phyloP scores from a whole-genome alignment of 306 rosid genomes.

The Vigna angularis region DNA sequence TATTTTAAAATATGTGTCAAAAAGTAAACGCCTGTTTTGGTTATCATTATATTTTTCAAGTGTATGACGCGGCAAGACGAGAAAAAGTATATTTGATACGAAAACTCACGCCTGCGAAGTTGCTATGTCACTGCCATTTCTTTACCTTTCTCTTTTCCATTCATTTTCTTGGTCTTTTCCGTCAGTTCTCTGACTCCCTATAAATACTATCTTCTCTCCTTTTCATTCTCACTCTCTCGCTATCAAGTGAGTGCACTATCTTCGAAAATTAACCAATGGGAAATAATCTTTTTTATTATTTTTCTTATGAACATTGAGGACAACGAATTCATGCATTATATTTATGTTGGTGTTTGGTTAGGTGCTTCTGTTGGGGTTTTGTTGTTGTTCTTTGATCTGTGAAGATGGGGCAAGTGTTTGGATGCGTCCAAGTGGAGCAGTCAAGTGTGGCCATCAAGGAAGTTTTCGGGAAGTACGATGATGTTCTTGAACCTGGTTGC shows the following conservation, averaged over 20 bases:
- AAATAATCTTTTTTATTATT: background rate
- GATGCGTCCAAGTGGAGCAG: constrained; percentile 76
- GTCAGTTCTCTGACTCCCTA: background rate
- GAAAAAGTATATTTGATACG: background rate
- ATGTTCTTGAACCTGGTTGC: constrained; percentile 85
- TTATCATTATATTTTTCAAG: too few species aligned
- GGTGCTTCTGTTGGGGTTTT: background rate
- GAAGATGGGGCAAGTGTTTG: constrained; percentile 46
- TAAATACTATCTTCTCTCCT: background rate
- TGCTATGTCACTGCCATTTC: background rate
- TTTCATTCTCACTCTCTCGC: background rate
- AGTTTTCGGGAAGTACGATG: constrained; percentile 70
- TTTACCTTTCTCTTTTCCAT: background rate
- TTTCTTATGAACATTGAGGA: background rate
- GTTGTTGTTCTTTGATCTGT: background rate
- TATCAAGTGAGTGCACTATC: background rate
- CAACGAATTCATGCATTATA: background rate
- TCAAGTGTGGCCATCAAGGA: constrained; percentile 75
- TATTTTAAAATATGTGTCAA: too few species aligned
- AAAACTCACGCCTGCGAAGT: background rate
- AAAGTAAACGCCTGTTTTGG: too few species aligned
- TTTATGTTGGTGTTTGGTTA: background rate
- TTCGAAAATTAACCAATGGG: background rate
- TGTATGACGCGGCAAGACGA: background rate
- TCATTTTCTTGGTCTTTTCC: background rate